Evolutionary conservation across 2,329 filamentous ascomycete species (phyloP).

Genomic region (Pyricularia grisea): DNA sequence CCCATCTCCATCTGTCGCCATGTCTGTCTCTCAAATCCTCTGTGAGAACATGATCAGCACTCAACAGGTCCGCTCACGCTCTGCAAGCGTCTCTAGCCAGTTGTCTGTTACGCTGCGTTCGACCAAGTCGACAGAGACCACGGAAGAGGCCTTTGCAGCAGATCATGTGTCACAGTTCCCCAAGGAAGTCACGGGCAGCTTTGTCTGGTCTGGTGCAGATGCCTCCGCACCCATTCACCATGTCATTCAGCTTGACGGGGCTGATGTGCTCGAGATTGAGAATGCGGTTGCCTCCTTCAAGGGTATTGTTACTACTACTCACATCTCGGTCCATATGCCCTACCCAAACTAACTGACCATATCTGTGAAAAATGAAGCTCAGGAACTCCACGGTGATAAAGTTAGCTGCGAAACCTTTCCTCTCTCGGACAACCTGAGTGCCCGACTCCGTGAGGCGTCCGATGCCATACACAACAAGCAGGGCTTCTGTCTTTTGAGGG

Average conservation of each 20-base stretch:
- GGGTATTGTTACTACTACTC: slow-evolving; percentile 8
- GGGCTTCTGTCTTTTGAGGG: slow-evolving; percentile 46
- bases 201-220: slow-evolving; percentile 2
- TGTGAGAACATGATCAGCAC: not conserved
- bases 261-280: slow-evolving; percentile 13
- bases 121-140: not conserved
- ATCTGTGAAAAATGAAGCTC: not conserved
- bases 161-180: not conserved
- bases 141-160: not conserved
- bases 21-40: not conserved
- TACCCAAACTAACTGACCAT: not conserved
- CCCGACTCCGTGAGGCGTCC: slow-evolving; percentile 23
- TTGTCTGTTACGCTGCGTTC: not conserved
- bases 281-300: slow-evolving; percentile 18
- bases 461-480: slow-evolving; percentile 27
- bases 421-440: slow-evolving; percentile 23
- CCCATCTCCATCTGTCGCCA: not conserved
- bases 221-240: not conserved
- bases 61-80: not conserved
- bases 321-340: not conserved
- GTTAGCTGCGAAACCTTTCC: slow-evolving; percentile 28
- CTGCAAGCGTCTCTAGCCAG: not conserved
- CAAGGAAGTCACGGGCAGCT: not conserved
- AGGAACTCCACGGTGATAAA: slow-evolving; percentile 25
- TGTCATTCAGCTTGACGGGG: slow-evolving; percentile 10